Base-by-base conservation (phyloP, 768 basidiomycete genomes). In the Cyathus striatus region DNA sequence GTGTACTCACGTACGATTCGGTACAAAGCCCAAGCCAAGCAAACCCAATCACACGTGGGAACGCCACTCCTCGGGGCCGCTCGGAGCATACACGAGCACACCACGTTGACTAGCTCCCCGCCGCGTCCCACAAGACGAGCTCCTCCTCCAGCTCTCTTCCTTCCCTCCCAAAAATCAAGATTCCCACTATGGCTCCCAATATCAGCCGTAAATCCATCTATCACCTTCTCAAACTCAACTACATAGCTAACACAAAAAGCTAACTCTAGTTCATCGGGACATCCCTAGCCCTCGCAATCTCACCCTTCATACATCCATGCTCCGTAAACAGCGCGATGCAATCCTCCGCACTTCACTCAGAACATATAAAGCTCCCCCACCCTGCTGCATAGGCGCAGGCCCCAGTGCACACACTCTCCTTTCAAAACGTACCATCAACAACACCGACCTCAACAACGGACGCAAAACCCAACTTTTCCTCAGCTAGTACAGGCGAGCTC, bases 221-320 rank as follows among this genome's bases (percentile, higher is more conserved):
- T 27, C 23, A 6, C 9, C n/a, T n/a, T 18, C 23, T 27, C 21
- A 12, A 14, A 21, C 6, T 6, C 14, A 3, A n/a, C 32, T 25
- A 22, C 20, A 14, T 3, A 23, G 16, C 21, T 10, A 37, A 38
- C n/a, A 12, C 30, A 17, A 24, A n/a, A n/a, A n/a, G n/a, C n/a
- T 13, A 6, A 38, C 22, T 17, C 25, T 23, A 65, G 61, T 58
- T 62, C 44, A 37, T 63, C 27, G 61, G 63, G 18, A 65, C 63
- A 2, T 56, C 52, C 33, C 39, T 63, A 10, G 60, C 59, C 16
- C 47, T 71, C 7, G 64, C 61, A 16, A 56, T 69, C 32, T 66
- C 66, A 3, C 49, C 68, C 0, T 45, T 66, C 23, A 66, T 3
- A 49, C 68, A 0, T 45, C 65, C 23, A 54, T 65, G 53, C 49